These are phyloP conservation scores for Melampsora larici-populina DNA, from an alignment of 1,284 basidiomycete species.

Conservation along the genomic window DNA sequence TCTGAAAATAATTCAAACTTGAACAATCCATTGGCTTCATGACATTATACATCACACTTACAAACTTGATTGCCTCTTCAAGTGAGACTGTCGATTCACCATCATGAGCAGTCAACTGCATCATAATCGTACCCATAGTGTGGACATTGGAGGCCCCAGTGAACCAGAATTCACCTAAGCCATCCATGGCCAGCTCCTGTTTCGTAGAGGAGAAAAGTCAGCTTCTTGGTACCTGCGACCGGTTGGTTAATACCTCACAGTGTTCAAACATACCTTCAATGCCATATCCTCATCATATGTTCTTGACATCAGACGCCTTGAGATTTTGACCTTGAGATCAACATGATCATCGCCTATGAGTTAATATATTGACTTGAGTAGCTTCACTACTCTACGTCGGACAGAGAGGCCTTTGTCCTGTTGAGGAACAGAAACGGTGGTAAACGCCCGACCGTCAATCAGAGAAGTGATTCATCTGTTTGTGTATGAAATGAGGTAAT, in stretches of 20 bases:
- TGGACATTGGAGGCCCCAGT: too few relatives aligned
- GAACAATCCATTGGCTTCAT: too few relatives aligned
- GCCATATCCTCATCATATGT: conserved; percentile 88
- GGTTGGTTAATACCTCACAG: background rate
- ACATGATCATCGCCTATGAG: conserved; percentile 61
- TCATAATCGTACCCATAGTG: conserved; percentile 22
- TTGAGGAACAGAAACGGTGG: too few relatives aligned
- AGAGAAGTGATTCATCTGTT: too few relatives aligned
- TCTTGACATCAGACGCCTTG: conserved; percentile 73
- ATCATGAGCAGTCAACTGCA: conserved; percentile 23
- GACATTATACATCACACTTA: background rate
- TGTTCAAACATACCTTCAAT: conserved; percentile 62
- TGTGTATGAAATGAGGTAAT: too few relatives aligned
- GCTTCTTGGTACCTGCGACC: too few relatives aligned
- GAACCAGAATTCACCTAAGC: conserved; percentile 87
- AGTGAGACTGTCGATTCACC: conserved; percentile 35
- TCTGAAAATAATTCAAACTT: too few relatives aligned
- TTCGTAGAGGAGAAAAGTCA: too few relatives aligned
- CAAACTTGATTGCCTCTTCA: conserved; percentile 41
- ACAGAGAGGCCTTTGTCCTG: too few relatives aligned
- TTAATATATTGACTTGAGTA: too few relatives aligned
- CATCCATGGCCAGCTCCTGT: conserved; percentile 77
- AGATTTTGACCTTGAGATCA: conserved; percentile 70
- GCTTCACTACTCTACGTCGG: too few relatives aligned
- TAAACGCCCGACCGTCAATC: too few relatives aligned